A percentile compares a stretch with the other conserved stretches of the same genome.
Conservation (phyloP, 108 stramenopile species). For the Cyclotella kingstonii region DNA sequence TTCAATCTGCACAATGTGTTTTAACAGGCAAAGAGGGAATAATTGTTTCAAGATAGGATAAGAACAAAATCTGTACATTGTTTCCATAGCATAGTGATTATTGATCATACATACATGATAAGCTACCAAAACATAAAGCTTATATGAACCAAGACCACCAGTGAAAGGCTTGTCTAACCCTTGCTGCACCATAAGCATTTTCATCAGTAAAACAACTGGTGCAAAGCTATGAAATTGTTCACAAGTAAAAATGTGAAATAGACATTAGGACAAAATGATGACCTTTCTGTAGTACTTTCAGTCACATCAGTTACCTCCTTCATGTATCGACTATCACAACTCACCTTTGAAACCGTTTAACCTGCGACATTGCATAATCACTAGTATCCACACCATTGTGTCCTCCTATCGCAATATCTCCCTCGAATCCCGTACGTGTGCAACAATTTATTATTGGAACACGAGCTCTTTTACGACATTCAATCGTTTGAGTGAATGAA, state of each 20-base stretch:
- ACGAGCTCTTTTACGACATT: constrained; percentile 50
- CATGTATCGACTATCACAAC: constrained; percentile 4
- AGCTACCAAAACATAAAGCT: constrained; percentile 85
- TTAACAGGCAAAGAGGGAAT: background rate
- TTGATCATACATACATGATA: constrained; percentile 57
- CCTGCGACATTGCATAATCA: constrained; percentile 55
- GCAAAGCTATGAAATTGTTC: constrained; percentile 51
- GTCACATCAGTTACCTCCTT: too few relatives aligned
- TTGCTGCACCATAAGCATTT: constrained; percentile 76
- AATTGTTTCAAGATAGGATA: background rate
- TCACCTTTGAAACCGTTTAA: constrained; percentile 62
- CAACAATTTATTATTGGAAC: constrained; percentile 81
- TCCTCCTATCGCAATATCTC: constrained; percentile 79
- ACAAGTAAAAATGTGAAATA: background rate
- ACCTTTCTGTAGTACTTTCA: too few relatives aligned
- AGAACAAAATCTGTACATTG: background rate
- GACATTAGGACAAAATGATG: background rate
- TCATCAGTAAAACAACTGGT: constrained; percentile 62
- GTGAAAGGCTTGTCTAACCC: constrained; percentile 90
- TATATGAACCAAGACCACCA: constrained; percentile 90
- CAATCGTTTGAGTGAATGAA: constrained; percentile 42
- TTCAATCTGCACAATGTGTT: constrained; percentile 14
- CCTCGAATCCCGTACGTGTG: constrained; percentile 68
- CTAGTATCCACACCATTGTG: constrained; percentile 81
- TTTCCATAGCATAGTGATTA: background rate